Percentiles rank a stretch among this genome's conserved stretches.
These are phyloP conservation scores for Plectranthus barbatus DNA, from an alignment of 257 asterid species.

Conservation along the genomic window DNA sequence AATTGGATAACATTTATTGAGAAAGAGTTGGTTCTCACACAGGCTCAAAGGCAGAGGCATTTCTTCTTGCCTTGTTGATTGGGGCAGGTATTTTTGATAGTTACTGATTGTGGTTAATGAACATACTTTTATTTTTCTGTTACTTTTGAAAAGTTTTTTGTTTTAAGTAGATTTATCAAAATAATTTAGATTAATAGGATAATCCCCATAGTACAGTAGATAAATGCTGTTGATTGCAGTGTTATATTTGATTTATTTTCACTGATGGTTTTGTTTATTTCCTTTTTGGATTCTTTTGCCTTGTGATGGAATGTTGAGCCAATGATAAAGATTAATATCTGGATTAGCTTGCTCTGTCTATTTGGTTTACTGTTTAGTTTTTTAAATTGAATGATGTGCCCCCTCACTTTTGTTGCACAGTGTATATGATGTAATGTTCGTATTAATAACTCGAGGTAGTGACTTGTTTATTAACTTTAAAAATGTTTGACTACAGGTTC, in stretches of 20 bases:
- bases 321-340: neutral
- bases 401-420: neutral
- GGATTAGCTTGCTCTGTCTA: neutral
- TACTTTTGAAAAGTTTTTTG: neutral
- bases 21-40: neutral
- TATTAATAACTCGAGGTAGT: neutral
- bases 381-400: neutral
- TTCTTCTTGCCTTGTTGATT: neutral
- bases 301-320: neutral
- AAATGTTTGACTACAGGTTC: constrained; percentile 50
- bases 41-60: neutral
- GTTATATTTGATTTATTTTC: neutral
- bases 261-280: neutral
- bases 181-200: neutral
- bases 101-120: neutral
- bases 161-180: neutral
- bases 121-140: neutral
- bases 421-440: neutral
- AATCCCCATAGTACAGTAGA: neutral
- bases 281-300: neutral
- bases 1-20: neutral
- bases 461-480: neutral
- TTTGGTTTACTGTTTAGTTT: neutral
- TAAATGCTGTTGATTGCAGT: neutral
- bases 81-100: neutral